Percentiles rank a stretch among this genome's conserved stretches.
phyloP scores from a whole-genome alignment of 2,329 filamentous ascomycete species.

The Cordyceps militaris region DNA sequence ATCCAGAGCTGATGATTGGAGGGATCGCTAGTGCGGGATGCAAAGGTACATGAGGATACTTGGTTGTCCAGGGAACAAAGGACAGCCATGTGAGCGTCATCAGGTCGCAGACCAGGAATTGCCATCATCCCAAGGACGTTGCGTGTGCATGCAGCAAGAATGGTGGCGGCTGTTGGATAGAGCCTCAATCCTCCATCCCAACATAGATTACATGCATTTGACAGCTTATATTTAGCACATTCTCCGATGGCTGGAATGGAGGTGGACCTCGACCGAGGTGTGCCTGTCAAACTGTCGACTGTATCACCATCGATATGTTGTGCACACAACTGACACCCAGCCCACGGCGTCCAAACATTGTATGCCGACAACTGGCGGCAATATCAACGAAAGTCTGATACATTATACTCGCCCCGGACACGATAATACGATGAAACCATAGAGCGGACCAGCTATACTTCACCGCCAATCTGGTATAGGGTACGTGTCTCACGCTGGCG shows the following conservation, averaged over 20 bases:
- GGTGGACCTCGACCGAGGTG: neutral
- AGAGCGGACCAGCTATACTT: neutral
- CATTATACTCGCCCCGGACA: neutral
- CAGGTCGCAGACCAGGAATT: no score
- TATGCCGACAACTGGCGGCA: neutral
- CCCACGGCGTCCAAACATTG: neutral
- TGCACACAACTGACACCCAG: neutral
- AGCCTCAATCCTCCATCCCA: neutral
- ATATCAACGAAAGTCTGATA: neutral
- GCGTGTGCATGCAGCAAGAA: no score
- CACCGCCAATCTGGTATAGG: constrained; percentile 3
- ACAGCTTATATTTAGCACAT: neutral
- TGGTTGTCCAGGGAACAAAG: constrained; percentile 9
- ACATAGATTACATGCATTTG: neutral
- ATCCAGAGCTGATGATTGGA: neutral
- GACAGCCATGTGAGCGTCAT: no score
- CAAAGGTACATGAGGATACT: neutral
- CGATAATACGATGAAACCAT: neutral
- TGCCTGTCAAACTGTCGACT: neutral
- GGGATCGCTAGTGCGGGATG: neutral
- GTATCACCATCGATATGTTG: neutral
- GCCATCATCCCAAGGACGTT: no score
- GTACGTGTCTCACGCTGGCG: neutral
- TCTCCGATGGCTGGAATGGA: neutral
- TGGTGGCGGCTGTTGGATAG: neutral